Conservation (phyloP, 108 stramenopile genomes). For the Parietichytrium sp. region DNA sequence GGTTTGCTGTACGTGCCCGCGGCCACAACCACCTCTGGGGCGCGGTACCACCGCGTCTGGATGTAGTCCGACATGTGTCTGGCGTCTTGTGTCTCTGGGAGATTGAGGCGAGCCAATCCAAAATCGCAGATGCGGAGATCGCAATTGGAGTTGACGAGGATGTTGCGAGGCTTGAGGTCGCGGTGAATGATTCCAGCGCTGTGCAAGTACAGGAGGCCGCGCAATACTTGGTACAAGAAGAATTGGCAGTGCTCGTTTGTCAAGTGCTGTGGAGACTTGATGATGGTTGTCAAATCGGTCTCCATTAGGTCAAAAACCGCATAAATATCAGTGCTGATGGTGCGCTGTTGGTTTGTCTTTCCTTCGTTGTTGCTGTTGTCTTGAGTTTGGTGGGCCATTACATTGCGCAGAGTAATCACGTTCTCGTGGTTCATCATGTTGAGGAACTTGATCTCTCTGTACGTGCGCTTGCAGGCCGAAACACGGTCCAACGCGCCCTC, state of each 20-base stretch:
- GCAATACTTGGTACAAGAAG: conserved; percentile 48
- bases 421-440: conserved; percentile 12
- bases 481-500: conserved; percentile 41
- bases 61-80: conserved; percentile 61
- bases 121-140: conserved; percentile 51
- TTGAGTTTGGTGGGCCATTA: not conserved
- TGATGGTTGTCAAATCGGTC: conserved; percentile 39
- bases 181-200: conserved; percentile 50
- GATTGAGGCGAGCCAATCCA: conserved; percentile 53
- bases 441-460: conserved; percentile 36
- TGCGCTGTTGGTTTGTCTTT: not conserved
- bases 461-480: conserved; percentile 48
- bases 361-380: conserved; percentile 27
- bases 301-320: conserved; percentile 45
- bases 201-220: conserved; percentile 52
- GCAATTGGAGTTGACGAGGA: conserved; percentile 41
- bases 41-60: conserved; percentile 66
- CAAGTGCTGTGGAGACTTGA: conserved; percentile 43
- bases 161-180: conserved; percentile 62
- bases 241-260: not conserved
- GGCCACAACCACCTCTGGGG: conserved; percentile 62
- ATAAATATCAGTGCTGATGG: not conserved
- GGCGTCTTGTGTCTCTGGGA: conserved; percentile 31
- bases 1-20: conserved; percentile 68
- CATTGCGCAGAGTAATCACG: conserved; percentile 13